A percentile compares a stretch with the other conserved stretches of the same genome.
phyloP scores from a whole-genome alignment of 345 rosid genomes.

The Bruguiera gymnorhiza region DNA sequence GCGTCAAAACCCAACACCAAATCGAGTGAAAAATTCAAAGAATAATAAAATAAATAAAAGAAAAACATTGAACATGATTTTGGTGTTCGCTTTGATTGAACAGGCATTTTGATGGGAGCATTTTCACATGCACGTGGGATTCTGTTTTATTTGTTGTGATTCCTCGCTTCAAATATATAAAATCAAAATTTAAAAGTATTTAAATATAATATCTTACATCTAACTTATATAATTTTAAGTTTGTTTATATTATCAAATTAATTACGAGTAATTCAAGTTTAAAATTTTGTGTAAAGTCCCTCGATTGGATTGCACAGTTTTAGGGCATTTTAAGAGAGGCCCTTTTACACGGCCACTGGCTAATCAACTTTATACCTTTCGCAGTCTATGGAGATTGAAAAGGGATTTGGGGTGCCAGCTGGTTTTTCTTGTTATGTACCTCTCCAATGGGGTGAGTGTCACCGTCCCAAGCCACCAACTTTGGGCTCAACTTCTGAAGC shows the following conservation, averaged over 20 bases:
- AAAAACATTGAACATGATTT: background rate
- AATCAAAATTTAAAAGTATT: background rate
- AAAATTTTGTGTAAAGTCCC: too few species aligned
- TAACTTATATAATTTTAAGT: background rate
- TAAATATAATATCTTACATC: background rate
- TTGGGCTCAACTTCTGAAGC: conserved; percentile 24
- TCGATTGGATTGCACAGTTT: too few species aligned
- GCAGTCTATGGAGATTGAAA: too few species aligned
- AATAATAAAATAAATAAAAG: too few species aligned
- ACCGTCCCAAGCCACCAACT: conserved; percentile 24
- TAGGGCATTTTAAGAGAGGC: too few species aligned
- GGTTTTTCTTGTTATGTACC: too few species aligned
- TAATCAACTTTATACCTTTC: too few species aligned
- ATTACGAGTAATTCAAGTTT: too few species aligned
- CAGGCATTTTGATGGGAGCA: background rate
- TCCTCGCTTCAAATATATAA: background rate
- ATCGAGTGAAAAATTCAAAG: background rate
- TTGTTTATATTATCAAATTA: too few species aligned
- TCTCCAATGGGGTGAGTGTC: conserved; percentile 12
- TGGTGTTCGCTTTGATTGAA: background rate
- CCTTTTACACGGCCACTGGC: too few species aligned
- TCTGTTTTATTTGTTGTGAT: background rate
- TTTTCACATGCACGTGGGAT: background rate
- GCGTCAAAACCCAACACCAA: too few species aligned
- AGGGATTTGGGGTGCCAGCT: too few species aligned